Conservation (phyloP, 2,329 filamentous ascomycete genomes). For the Curvularia sp. region DNA sequence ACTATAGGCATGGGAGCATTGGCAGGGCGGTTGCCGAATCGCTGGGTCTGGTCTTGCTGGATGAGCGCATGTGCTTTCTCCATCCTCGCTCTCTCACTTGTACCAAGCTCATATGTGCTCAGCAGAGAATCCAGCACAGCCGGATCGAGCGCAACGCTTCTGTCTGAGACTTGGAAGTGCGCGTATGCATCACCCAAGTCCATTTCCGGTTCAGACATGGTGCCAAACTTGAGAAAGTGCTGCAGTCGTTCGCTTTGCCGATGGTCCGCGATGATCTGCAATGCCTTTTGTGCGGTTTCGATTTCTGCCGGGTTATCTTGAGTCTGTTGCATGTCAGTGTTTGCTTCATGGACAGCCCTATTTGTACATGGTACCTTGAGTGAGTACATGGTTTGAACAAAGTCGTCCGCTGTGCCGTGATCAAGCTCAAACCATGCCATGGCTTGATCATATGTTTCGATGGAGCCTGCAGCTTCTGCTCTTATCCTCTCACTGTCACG, state of each 20-base stretch:
- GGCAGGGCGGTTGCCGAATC: constrained; percentile 25
- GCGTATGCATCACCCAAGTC: constrained; percentile 53
- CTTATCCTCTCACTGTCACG: constrained; percentile 65
- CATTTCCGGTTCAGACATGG: constrained; percentile 60
- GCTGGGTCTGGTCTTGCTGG: constrained; percentile 39
- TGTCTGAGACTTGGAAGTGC: constrained; percentile 57
- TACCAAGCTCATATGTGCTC: constrained; percentile 51
- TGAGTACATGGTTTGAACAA: constrained; percentile 63
- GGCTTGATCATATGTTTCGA: constrained; percentile 70
- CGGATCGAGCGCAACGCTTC: constrained; percentile 59
- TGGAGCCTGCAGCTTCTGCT: constrained; percentile 63
- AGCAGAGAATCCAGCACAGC: constrained; percentile 44
- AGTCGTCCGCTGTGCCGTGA: constrained; percentile 60
- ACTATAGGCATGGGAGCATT: constrained; percentile 22
- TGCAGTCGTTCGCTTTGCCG: constrained; percentile 63
- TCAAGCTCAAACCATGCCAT: constrained; percentile 65
- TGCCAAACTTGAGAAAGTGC: constrained; percentile 61
- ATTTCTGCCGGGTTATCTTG: constrained; percentile 59
- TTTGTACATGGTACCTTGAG: constrained; percentile 56
- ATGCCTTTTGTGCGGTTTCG: constrained; percentile 61
- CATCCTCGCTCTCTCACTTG: constrained; percentile 55
- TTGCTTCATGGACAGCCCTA: neutral
- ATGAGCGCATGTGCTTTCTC: constrained; percentile 58
- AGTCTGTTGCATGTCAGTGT: constrained; percentile 47
- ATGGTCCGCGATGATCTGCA: constrained; percentile 64